Evolutionary conservation across 257 asterid species (phyloP).

Genomic region (Penstemon newberryi): DNA sequence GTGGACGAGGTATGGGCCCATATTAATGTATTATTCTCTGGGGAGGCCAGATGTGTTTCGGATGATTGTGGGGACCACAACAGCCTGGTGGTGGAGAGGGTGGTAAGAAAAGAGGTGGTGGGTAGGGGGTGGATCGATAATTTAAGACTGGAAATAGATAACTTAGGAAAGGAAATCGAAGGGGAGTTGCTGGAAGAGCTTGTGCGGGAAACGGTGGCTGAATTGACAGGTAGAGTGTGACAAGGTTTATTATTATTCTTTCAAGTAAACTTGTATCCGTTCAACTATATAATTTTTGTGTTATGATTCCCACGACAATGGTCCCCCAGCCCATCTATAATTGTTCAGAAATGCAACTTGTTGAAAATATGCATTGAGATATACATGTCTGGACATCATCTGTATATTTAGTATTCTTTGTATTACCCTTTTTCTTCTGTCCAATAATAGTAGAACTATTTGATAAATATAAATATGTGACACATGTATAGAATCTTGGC

Average conservation of each 20-base stretch:
- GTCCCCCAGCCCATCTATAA: slow-evolving; percentile 6
- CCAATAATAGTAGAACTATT: not conserved
- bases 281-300: slow-evolving; percentile 31
- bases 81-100: slow-evolving; percentile 60
- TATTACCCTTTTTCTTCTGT: not conserved
- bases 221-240: slow-evolving; percentile 49
- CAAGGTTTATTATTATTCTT: not conserved
- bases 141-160: slow-evolving; percentile 53
- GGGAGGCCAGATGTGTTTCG: slow-evolving; percentile 37
- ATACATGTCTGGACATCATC: slow-evolving; percentile 14
- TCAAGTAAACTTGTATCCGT: slow-evolving; percentile 9
- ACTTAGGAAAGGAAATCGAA: slow-evolving; percentile 64
- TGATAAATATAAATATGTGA: slow-evolving; percentile 4
- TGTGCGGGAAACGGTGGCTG: slow-evolving; percentile 60
- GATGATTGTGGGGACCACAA: slow-evolving; percentile 48
- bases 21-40: slow-evolving; percentile 60
- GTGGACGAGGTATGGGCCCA: slow-evolving; percentile 70
- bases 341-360: slow-evolving; percentile 20
- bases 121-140: slow-evolving; percentile 67
- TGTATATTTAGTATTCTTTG: slow-evolving; percentile 21
- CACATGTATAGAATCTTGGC: not conserved
- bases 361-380: slow-evolving; percentile 10
- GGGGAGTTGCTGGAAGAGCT: slow-evolving; percentile 70
- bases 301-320: slow-evolving; percentile 28
- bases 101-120: slow-evolving; percentile 68